Conservation (phyloP, 305 asterid genomes). For the Plantago lanceolata region DNA sequence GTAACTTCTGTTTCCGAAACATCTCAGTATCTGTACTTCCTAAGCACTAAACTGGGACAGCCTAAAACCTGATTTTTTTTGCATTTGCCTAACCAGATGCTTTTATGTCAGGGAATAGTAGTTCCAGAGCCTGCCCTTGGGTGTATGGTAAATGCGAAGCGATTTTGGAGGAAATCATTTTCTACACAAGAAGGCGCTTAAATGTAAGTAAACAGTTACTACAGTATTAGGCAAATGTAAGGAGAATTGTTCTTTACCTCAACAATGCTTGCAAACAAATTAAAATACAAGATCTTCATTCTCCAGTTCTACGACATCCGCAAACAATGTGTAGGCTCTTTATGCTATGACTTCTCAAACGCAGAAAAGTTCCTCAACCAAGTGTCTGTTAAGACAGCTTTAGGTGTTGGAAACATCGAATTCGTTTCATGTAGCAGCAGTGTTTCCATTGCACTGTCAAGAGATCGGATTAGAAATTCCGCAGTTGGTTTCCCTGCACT, state of each 20-base stretch:
- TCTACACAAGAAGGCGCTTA: not conserved
- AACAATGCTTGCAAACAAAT: not conserved
- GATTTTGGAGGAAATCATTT: conserved; percentile 19
- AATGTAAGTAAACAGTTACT: not conserved
- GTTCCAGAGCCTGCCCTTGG: conserved; percentile 23
- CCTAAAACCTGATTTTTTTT: not conserved
- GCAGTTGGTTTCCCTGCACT: conserved; percentile 47
- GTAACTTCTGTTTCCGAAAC: conserved; percentile 22
- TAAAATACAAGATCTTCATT: not conserved
- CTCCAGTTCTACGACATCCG: conserved; percentile 46
- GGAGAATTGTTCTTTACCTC: not conserved
- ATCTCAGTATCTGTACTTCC: not conserved
- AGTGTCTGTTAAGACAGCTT: conserved; percentile 29
- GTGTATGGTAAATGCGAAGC: conserved; percentile 32
- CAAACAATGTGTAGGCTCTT: conserved; percentile 38
- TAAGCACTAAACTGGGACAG: not conserved
- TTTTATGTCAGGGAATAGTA: conserved; percentile 30
- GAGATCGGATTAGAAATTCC: conserved; percentile 42
- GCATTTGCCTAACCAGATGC: conserved; percentile 5
- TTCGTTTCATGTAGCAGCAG: conserved; percentile 44
- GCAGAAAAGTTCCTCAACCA: conserved; percentile 40
- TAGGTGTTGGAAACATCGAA: conserved; percentile 46
- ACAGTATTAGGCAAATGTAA: not conserved
- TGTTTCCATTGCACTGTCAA: conserved; percentile 33
- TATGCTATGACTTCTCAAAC: conserved; percentile 60